Evolutionary conservation across 495 filamentous ascomycete species (phyloP), one percentile per base, ranked within the genome.

Genomic region (Aspergillus kassunensis): DNA sequence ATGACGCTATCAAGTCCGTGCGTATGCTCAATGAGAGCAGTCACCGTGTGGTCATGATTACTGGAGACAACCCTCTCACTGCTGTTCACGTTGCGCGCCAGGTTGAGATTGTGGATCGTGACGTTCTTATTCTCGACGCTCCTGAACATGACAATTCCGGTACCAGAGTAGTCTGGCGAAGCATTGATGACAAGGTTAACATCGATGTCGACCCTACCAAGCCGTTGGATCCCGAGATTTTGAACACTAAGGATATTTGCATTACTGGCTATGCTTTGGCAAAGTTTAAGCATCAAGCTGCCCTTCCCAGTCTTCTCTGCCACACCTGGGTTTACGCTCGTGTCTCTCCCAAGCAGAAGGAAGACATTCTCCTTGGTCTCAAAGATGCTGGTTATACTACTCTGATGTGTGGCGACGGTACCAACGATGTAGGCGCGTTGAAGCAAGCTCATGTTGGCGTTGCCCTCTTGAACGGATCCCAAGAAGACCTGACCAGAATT

Each of bases 381-480:
- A 97, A 96, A 73, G 92, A 95, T 66, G 86, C 86, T 68, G 93
- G 93, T 29, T 99, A 99, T 73, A 95, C 91, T 27, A 99, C 93
- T 13, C 80, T 97, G 60, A 99, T 99, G 93, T 96, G 92, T 56
- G 93, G 93, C 64, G 93, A 99, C 62, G 93, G 93, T 54, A 99
- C 93, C 43, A 99, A 99, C 63, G 93, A 99, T 65, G 93, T 99
- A 44, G 93, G 93, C 35, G 93, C 93, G 27, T 73, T 99, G 63
- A 99, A 99, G 78, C 93, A 99, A 75, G 95, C 93, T 20, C 95
- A 99, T 60, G 87, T 99, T 49, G 93, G 93, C 63, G 89, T 97
- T 57, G 93, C 93, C 11, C 84, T 99, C 30, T 80, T 99, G 51
- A 99, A 99, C 65, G 93, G 93, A 25, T 92, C 93, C 2, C 85